Evolutionary conservation across 2,329 filamentous ascomycete genomes (phyloP).

Genomic region (Ophiostoma tasmaniense): DNA sequence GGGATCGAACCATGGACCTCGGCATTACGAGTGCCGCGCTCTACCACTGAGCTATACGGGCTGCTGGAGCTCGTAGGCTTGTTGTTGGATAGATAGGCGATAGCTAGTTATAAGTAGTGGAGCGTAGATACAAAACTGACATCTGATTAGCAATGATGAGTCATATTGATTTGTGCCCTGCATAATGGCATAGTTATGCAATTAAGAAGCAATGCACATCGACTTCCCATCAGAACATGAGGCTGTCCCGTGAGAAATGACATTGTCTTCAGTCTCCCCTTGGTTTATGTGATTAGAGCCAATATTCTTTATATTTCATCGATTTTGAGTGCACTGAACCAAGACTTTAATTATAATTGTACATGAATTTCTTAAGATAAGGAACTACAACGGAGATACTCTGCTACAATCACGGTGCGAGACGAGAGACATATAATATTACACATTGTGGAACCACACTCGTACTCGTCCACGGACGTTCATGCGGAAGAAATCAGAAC

Average conservation of each 20-base stretch:
- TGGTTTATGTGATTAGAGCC: no score
- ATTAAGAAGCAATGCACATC: no score
- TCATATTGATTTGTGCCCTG: neutral
- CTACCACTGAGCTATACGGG: constrained; percentile 11
- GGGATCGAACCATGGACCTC: constrained; percentile 11
- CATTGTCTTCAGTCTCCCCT: no score
- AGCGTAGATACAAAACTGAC: neutral
- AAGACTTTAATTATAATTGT: no score
- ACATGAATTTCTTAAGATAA: no score
- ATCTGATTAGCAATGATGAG: neutral
- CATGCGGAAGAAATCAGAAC: neutral
- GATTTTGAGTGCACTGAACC: no score
- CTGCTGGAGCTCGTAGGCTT: neutral
- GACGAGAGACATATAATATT: neutral
- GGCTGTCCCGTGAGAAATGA: no score
- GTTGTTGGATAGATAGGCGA: neutral
- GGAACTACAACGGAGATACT: neutral
- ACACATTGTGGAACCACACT: neutral
- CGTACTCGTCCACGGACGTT: neutral
- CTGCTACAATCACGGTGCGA: neutral
- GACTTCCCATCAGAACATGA: no score
- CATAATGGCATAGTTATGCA: no score
- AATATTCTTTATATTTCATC: no score
- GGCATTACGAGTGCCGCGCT: constrained; percentile 10
- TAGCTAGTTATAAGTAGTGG: neutral